Base-by-base conservation (phyloP, 805 yeast species). In the Saccharomyces paradoxus region DNA sequence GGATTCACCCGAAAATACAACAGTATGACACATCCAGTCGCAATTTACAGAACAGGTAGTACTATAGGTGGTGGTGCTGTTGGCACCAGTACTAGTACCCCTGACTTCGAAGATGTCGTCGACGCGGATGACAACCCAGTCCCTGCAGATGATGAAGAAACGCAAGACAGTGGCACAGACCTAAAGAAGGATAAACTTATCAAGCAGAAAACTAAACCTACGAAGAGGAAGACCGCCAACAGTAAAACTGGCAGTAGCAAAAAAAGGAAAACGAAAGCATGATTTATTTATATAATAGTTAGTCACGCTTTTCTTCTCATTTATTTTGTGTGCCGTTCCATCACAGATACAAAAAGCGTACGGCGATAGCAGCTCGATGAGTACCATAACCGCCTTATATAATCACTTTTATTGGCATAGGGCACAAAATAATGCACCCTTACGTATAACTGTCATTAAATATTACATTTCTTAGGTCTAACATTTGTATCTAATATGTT, bases 1-100 rank as follows among this genome's bases (percentile, higher is more conserved):
- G 87, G 88, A 7, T 89, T 94, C 70, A 94, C 99, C 0, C 77
- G 96, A 60, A 82, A 79, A 58, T 94, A 94, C 70, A 94, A 94
- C 66, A 68, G 81, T 9, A 71, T 68, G 54, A 73, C 81, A 8
- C 99, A 94, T 71, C 98, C 98, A 1, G 82, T 86, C 1, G 89
- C 96, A 1, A 89, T 87, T 60, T 84, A 84, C 76, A 81, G 80
- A 65, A 82, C 90, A 0, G 92, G 90, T 13, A 77, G 78, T 49
- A 78, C 85, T 8, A 79, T 84, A 5, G 73, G 65, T 21, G 60
- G 60, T 4, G 58, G 63, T 10, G 58, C 60, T 24, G 50, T 56
- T 51, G 55, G 60, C 13, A 26, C 56, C 21, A 50, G 54, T 8
- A 46, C 58, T 10, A 55, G 56, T 55, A 64, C 59, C n/a, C 72